A percentile compares a stretch with the other conserved stretches of the same genome.
phyloP scores from a whole-genome alignment of 2,329 filamentous ascomycete genomes.

The Coniosporium uncinatum region DNA sequence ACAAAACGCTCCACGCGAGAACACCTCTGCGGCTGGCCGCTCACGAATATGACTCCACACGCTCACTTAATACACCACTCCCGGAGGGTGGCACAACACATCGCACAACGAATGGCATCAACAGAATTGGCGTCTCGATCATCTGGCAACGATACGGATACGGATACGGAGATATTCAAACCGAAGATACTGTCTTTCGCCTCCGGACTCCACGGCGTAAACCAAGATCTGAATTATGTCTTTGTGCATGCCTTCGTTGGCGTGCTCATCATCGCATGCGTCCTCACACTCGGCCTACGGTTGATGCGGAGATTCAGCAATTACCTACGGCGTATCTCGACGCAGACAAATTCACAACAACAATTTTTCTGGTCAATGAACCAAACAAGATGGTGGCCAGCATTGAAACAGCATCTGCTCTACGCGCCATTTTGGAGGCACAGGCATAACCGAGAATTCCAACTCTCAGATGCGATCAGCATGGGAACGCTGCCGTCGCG shows the following conservation, averaged over 20 bases:
- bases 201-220: constrained; percentile 39
- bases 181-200: too few relatives aligned
- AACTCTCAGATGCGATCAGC: constrained; percentile 60
- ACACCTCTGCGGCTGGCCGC: too few relatives aligned
- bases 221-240: constrained; percentile 39
- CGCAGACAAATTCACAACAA: constrained; percentile 30
- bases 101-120: too few relatives aligned
- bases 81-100: too few relatives aligned
- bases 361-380: constrained; percentile 41
- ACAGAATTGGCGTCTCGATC: too few relatives aligned
- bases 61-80: too few relatives aligned
- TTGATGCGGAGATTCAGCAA: constrained; percentile 32
- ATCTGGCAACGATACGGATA: too few relatives aligned
- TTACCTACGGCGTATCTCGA: constrained; percentile 37
- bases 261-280: constrained; percentile 23
- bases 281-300: constrained; percentile 31
- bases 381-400: constrained; percentile 42
- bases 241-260: constrained; percentile 35
- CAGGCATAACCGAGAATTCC: constrained; percentile 71
- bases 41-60: too few relatives aligned
- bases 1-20: too few relatives aligned
- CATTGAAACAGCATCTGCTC: constrained; percentile 57
- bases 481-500: constrained; percentile 77
- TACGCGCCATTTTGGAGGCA: constrained; percentile 69
- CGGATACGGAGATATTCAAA: too few relatives aligned